Conservation (phyloP, 768 basidiomycete genomes). For the Suillus brevipes region DNA sequence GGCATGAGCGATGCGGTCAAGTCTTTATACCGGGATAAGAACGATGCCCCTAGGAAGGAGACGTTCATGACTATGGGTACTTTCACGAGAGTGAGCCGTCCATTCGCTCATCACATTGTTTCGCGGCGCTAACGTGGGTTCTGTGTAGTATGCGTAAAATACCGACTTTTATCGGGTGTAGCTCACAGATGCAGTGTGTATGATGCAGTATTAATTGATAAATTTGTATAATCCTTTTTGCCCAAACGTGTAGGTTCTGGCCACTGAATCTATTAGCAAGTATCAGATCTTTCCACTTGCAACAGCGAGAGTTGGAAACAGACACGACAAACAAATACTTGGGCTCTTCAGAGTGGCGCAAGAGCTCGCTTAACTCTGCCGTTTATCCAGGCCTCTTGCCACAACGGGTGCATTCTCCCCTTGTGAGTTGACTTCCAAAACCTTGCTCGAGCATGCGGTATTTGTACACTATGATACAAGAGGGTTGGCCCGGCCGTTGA, state of each 20-base stretch:
- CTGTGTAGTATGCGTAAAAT: conserved; percentile 12
- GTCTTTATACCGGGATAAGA: conserved; percentile 64
- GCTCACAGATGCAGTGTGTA: neutral
- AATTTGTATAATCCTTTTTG: neutral
- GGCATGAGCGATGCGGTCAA: conserved; percentile 86
- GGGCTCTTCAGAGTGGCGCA: neutral
- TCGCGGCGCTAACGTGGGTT: neutral
- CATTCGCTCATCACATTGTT: neutral
- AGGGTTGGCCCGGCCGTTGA: conserved; percentile 31
- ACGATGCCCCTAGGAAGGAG: conserved; percentile 65
- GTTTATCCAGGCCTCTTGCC: conserved; percentile 31
- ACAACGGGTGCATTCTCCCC: conserved; percentile 31
- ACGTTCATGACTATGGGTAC: conserved; percentile 93
- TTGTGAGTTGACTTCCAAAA: conserved; percentile 32
- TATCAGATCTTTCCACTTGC: neutral
- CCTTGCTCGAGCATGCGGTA: conserved; percentile 25
- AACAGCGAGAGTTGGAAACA: neutral
- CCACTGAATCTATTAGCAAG: neutral
- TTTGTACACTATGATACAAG: conserved; percentile 35
- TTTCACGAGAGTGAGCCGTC: conserved; percentile 76
- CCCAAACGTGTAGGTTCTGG: neutral
- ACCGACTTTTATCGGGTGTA: neutral
- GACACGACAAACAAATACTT: neutral
- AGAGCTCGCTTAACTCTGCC: neutral
- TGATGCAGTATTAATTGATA: neutral